Evolutionary conservation across 2,329 filamentous ascomycete genomes (phyloP), one percentile per base, ranked within the genome.

Genomic region (Lecanicillium sp.): DNA sequence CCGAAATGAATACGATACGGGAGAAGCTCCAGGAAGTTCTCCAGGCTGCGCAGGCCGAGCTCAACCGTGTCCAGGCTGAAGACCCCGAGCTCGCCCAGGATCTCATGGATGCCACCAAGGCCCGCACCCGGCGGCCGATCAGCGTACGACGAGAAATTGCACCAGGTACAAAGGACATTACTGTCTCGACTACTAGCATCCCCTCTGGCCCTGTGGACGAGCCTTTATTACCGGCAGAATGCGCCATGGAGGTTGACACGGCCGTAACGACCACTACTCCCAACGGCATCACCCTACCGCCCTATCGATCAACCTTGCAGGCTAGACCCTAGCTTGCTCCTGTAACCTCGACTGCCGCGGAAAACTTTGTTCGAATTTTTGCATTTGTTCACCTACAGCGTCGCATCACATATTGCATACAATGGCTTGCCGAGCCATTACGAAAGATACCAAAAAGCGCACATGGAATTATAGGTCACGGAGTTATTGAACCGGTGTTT

Each of bases 1-100:
- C 77, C 14, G 87, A 94, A 58, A 72, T 95, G 29, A 68, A 70
- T 18, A 81, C 78, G 33, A 82, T 89, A 38, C 76, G 79, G 52
- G 67, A 71, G 41, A 76, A 78, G 13, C 73, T 94, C 31, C 62
- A 63, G 8, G 72, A 81, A 40, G 78, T 87, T 1, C 67, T 79
- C 36, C 72, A 74, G 22, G 63, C 77, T 38, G 78, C 81, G 13
- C 67, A 67, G 30, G 69, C 69, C 37, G 79, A 85, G 57, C 69
- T 77, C 45, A 69, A 72, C 37, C 72, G 74, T 17, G 56, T 79
- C 15, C 54, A 66, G 40, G 65, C 66, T 12, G 74, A 82, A 44
- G 69, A 74, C 41, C 64, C 69, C 1, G 65, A 67, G 29, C 46
- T 62, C 14, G 58, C 62, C 29, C 59, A 59, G 35, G 63, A 65